These are phyloP conservation scores for Rhipidocladum racemiflorum DNA, from an alignment of 176 grass and related monocot species.

Conservation along the genomic window DNA sequence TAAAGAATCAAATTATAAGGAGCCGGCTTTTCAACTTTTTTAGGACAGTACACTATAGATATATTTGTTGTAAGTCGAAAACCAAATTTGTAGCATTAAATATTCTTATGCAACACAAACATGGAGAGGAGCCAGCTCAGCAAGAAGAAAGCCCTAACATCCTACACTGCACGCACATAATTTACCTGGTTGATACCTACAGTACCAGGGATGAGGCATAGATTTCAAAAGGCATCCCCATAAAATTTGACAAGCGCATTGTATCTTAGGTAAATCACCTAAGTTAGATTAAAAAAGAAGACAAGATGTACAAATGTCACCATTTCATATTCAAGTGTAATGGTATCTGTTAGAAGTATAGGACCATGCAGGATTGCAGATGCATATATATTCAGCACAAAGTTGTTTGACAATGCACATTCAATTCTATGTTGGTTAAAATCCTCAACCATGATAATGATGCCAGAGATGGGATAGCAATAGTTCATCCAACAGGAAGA, in stretches of 20 bases:
- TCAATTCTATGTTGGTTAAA: background rate
- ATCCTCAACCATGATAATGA: background rate
- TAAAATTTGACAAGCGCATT: background rate
- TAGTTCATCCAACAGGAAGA: background rate
- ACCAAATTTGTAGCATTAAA: background rate
- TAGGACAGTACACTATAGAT: background rate
- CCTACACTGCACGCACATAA: background rate
- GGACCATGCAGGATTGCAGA: background rate
- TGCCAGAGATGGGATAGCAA: background rate
- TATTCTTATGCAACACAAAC: background rate
- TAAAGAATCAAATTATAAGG: slow-evolving; percentile 12
- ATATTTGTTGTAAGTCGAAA: background rate
- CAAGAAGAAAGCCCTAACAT: background rate
- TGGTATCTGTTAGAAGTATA: background rate
- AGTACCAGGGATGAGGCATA: background rate
- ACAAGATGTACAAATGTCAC: background rate
- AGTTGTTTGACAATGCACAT: background rate
- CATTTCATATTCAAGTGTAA: background rate
- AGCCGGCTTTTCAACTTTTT: background rate
- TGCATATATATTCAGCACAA: background rate
- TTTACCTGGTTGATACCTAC: background rate
- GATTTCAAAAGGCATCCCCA: background rate
- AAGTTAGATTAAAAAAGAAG: background rate
- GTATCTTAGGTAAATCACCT: background rate
- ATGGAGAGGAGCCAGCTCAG: background rate